Base-by-base conservation (phyloP, 805 yeast species). In the Yamadazyma phyllophila region DNA sequence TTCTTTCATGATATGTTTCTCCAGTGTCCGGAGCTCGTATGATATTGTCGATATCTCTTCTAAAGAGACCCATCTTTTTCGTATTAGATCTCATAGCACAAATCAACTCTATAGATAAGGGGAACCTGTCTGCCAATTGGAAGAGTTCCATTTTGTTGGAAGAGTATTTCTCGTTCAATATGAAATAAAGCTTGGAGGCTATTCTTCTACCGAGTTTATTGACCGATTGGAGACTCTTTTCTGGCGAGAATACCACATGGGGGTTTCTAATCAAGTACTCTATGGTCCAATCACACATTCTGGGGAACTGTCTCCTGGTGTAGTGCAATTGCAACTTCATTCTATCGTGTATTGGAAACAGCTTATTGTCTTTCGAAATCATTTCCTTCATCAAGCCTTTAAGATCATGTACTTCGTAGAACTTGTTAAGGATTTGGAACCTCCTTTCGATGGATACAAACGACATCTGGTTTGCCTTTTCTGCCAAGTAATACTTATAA, bases 51-150 rank as follows among this genome's bases (percentile, higher is more conserved):
- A 67, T 53, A 13, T 49, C 51, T 7, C 41, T 41, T 15, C 69
- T 54, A 51, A 67, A 66, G 11, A 45, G 47, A 24, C 50, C 36
- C 11, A 34, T 20, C 36, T 46, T 36, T 5, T 10, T 6, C n/a
- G 9, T 36, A 9, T n/a, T n/a, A 4, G 33, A 9, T 11, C 38
- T 27, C 15, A 12, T 26, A 3, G 17, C 52, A 27, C 61, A 41
- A 36, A 67, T 51, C 38, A 52, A 64, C 48, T 65, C 70, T 32
- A 69, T 54, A 5, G 70, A 58, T 26, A 56, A 58, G 7, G 73
- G 74, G 44, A 50, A 69, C 34, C 60, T 51, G 41, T 67, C 69
- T 61, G 63, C 62, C 40, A 68, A 50, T 20, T 47, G 43, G 42
- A 60, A 67, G 13, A 67, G 65, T 24, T 51, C 43, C 5, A 17